Conservation (phyloP, 805 yeast species). For the Metschnikowia koreensis region DNA sequence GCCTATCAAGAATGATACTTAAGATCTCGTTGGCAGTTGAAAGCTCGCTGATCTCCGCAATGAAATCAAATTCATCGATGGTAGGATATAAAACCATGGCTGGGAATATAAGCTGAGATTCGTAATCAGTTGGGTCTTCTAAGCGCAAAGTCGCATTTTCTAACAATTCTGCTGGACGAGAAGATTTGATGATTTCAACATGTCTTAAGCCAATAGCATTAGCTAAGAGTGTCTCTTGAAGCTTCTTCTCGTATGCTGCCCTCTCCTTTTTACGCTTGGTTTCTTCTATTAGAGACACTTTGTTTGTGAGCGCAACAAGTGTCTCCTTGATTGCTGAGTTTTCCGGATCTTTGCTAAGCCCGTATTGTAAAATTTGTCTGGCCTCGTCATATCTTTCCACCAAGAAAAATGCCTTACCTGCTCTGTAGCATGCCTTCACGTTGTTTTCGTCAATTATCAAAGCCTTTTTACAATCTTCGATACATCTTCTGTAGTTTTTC, state of each 20-base stretch:
- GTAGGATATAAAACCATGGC: constrained; percentile 80
- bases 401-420: constrained; percentile 75
- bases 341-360: constrained; percentile 55
- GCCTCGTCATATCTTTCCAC: constrained; percentile 75
- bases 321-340: constrained; percentile 56
- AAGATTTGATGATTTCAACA: constrained; percentile 47
- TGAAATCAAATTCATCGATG: constrained; percentile 77
- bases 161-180: constrained; percentile 55
- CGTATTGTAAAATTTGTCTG: constrained; percentile 61
- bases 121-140: constrained; percentile 65
- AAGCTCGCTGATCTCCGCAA: constrained; percentile 72
- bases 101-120: constrained; percentile 80
- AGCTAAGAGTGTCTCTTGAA: constrained; percentile 43
- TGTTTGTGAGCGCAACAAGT: constrained; percentile 42
- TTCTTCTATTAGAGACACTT: constrained; percentile 21
- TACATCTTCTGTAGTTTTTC: constrained; percentile 79
- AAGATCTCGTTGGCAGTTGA: constrained; percentile 64
- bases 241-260: constrained; percentile 40
- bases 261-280: constrained; percentile 36
- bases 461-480: constrained; percentile 79
- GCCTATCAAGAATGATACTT: constrained; percentile 57
- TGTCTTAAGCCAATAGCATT: constrained; percentile 64
- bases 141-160: constrained; percentile 51
- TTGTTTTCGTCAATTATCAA: constrained; percentile 63
- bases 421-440: constrained; percentile 80